Conservation (phyloP, 768 basidiomycete species). For the Rhodotorula sphaerocarpa region DNA sequence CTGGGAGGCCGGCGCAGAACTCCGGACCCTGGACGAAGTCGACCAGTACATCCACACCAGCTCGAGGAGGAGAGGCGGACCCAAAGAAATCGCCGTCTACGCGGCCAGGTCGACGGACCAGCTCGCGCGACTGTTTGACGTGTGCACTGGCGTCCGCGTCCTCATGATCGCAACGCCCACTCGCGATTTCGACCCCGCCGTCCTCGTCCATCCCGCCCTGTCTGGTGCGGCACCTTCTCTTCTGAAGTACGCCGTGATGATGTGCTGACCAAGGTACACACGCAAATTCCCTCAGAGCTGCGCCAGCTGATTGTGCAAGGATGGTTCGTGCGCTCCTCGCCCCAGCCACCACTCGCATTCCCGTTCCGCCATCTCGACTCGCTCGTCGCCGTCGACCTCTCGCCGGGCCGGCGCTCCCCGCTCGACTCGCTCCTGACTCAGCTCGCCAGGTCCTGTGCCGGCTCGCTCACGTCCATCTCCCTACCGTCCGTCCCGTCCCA, state of each 20-base stretch:
- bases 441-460: neutral
- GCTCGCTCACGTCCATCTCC: neutral
- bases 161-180: neutral
- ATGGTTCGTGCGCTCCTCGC: neutral
- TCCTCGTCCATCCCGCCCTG: neutral
- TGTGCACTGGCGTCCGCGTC: neutral
- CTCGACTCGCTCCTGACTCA: conserved; percentile 3
- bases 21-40: neutral
- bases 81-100: conserved; percentile 6
- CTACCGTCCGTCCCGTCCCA: neutral
- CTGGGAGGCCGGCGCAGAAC: conserved; percentile 12
- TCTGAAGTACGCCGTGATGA: no score
- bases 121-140: neutral
- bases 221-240: neutral
- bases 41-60: neutral
- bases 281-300: no score
- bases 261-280: no score
- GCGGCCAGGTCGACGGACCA: neutral
- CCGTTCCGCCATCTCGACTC: conserved; percentile 6
- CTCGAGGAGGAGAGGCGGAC: neutral
- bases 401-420: neutral
- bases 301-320: conserved; percentile 1
- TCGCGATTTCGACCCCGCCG: neutral
- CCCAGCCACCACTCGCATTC: neutral
- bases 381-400: conserved; percentile 15